These are phyloP conservation scores for Closterium sp. DNA, from an alignment of 139 green algal species.

Conservation along the genomic window DNA sequence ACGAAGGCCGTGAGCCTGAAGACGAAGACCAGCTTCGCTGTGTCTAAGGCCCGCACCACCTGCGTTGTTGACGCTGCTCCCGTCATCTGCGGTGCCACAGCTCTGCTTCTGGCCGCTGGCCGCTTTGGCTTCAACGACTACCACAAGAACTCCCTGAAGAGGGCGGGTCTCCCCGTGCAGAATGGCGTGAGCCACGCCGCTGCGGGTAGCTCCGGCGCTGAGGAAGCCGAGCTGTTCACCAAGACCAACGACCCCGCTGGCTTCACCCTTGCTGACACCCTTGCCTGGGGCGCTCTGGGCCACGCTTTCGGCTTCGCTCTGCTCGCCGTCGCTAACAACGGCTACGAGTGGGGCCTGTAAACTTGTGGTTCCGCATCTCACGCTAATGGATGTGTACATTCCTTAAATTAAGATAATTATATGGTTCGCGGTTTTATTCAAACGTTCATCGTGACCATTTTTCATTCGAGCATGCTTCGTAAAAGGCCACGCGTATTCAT, in stretches of 20 bases:
- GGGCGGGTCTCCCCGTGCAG: slow-evolving; percentile 71
- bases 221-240: slow-evolving; percentile 65
- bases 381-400: neutral
- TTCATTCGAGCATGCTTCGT: too few species aligned
- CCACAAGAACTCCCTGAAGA: slow-evolving; percentile 62
- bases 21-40: slow-evolving; percentile 16
- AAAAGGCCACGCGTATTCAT: too few species aligned
- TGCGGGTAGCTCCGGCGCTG: slow-evolving; percentile 70
- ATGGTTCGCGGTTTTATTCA: neutral
- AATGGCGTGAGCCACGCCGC: slow-evolving; percentile 72
- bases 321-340: slow-evolving; percentile 57
- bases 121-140: slow-evolving; percentile 75
- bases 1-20: neutral
- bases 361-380: neutral
- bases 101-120: slow-evolving; percentile 62
- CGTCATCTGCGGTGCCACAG: slow-evolving; percentile 58
- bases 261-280: slow-evolving; percentile 83
- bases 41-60: slow-evolving; percentile 3
- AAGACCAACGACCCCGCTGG: slow-evolving; percentile 74
- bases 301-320: slow-evolving; percentile 71
- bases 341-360: slow-evolving; percentile 16
- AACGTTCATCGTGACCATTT: neutral
- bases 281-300: slow-evolving; percentile 81
- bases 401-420: neutral
- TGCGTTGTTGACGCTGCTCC: slow-evolving; percentile 7